A percentile compares a stretch with the other conserved stretches of the same genome.
These are phyloP conservation scores for Dendrothele bispora DNA, from an alignment of 768 basidiomycete genomes.

Conservation along the genomic window DNA sequence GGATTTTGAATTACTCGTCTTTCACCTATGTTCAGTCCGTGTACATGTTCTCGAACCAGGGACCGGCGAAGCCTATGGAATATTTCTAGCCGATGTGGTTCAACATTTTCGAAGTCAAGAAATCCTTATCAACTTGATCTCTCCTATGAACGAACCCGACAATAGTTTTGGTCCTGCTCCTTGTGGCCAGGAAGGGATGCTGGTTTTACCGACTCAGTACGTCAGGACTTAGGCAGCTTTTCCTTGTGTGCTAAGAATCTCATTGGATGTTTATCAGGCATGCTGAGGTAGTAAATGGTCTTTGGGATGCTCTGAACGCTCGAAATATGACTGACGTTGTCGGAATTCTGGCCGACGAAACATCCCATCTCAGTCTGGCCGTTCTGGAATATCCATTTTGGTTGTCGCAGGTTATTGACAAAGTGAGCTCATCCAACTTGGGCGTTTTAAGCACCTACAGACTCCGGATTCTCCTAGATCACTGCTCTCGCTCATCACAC, in stretches of 20 bases:
- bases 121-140: conserved; percentile 38
- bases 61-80: conserved; percentile 37
- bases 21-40: too few relatives aligned
- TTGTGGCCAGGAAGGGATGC: conserved; percentile 49
- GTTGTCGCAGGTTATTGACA: conserved; percentile 32
- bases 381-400: conserved; percentile 31
- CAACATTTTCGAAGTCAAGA: conserved; percentile 36
- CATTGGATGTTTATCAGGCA: conserved; percentile 22
- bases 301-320: conserved; percentile 32
- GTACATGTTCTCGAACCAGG: conserved; percentile 18
- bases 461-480: conserved; percentile 20
- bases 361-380: conserved; percentile 30
- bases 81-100: conserved; percentile 41
- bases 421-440: conserved; percentile 15
- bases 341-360: conserved; percentile 43
- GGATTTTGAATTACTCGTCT: background rate
- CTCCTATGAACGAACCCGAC: conserved; percentile 46
- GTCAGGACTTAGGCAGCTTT: too few relatives aligned
- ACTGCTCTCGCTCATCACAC: conserved; percentile 42
- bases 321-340: conserved; percentile 28
- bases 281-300: conserved; percentile 37
- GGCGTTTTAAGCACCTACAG: background rate
- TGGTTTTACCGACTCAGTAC: conserved; percentile 37
- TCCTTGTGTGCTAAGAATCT: background rate
- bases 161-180: conserved; percentile 35